Evolutionary conservation across 441 rosid genomes (phyloP).

Genomic region (Gossypium aridum): DNA sequence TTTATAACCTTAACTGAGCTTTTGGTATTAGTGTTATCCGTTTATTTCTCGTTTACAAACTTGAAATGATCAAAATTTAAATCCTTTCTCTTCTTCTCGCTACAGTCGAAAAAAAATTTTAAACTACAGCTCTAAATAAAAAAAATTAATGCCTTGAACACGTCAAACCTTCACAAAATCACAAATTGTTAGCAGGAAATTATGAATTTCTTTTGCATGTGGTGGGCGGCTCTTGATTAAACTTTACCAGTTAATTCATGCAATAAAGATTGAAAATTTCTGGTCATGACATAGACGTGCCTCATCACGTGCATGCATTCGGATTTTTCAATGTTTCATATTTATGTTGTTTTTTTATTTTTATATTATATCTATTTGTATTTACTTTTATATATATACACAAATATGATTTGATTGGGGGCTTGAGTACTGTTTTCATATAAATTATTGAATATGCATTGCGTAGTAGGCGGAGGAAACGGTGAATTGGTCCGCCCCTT

Average conservation of each 20-base stretch:
- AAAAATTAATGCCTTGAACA: background rate
- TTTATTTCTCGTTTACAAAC: too few species aligned
- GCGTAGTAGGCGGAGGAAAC: background rate
- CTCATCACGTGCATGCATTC: background rate
- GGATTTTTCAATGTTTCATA: background rate
- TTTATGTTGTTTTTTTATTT: background rate
- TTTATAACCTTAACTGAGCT: too few species aligned
- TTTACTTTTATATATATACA: background rate
- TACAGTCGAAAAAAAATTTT: too few species aligned
- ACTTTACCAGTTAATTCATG: background rate
- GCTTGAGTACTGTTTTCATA: background rate
- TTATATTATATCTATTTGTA: background rate
- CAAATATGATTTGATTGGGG: background rate
- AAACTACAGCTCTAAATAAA: background rate
- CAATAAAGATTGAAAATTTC: background rate
- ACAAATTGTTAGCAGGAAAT: background rate
- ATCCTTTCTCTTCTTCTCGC: too few species aligned
- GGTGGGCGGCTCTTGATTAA: background rate
- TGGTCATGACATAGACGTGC: background rate
- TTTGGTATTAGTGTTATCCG: too few species aligned
- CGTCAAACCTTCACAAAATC: background rate
- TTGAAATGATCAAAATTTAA: too few species aligned
- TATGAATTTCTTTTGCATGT: background rate
- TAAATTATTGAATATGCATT: constrained; percentile 1
- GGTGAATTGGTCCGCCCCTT: background rate